These are phyloP conservation scores for Rhodomyrtus psidioides DNA, from an alignment of 441 rosid species.

Conservation along the genomic window DNA sequence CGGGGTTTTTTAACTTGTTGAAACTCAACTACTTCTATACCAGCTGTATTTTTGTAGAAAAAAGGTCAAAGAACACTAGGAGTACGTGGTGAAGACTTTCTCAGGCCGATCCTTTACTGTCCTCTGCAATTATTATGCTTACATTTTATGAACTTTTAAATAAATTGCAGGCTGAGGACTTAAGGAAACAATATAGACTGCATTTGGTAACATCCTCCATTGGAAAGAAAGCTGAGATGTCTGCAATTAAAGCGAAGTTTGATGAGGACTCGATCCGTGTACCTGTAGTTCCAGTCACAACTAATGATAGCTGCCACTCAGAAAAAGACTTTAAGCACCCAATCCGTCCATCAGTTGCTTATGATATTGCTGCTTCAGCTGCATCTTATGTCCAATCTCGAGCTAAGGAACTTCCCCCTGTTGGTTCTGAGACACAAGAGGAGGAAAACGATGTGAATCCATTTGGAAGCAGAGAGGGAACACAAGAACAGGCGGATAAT, in stretches of 20 bases:
- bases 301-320: constrained; percentile 1
- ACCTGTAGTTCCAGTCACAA: constrained; percentile 6
- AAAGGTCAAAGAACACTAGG: neutral
- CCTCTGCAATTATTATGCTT: neutral
- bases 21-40: neutral
- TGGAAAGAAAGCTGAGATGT: constrained; percentile 65
- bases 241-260: constrained; percentile 42
- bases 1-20: neutral
- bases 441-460: constrained; percentile 6
- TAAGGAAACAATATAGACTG: constrained; percentile 50
- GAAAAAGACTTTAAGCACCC: constrained; percentile 20
- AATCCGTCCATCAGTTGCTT: constrained; percentile 41
- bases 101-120: neutral
- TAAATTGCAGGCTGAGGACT: constrained; percentile 33
- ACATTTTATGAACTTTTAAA: neutral
- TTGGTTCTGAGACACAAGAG: constrained; percentile 12
- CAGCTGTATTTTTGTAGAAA: neutral
- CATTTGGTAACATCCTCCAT: constrained; percentile 67
- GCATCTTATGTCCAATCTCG: constrained; percentile 63
- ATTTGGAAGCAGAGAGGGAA: neutral
- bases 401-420: constrained; percentile 30
- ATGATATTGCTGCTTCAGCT: constrained; percentile 89
- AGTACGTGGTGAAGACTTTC: neutral
- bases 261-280: constrained; percentile 38
- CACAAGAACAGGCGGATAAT: constrained; percentile 18